Evolutionary conservation across 1,284 basidiomycete species (phyloP).

Genomic region (Trichosporon inkin): DNA sequence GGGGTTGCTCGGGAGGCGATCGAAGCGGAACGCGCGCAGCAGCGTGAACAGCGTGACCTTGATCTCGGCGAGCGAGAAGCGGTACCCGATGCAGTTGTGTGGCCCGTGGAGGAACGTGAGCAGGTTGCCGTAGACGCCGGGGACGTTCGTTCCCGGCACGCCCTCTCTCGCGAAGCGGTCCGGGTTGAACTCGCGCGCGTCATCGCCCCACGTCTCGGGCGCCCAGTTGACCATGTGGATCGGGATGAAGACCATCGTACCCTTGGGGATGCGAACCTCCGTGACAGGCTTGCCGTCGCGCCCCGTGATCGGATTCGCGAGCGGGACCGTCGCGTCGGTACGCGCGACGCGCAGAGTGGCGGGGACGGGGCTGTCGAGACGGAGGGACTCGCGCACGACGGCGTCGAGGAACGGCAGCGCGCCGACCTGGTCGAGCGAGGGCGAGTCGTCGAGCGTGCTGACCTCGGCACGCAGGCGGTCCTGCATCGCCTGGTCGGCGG

Average conservation of each 20-base stretch:
- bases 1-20: conserved; percentile 49
- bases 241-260: conserved; percentile 43
- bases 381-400: conserved; percentile 64
- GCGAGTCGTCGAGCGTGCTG: conserved; percentile 45
- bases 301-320: conserved; percentile 50
- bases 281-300: conserved; percentile 48
- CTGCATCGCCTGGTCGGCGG: conserved; percentile 58
- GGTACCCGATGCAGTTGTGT: conserved; percentile 67
- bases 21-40: conserved; percentile 58
- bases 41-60: conserved; percentile 61
- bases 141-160: conserved; percentile 52
- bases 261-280: conserved; percentile 37
- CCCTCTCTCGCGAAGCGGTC: conserved; percentile 26
- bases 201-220: conserved; percentile 62
- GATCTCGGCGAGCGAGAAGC: conserved; percentile 65
- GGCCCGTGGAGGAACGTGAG: conserved; percentile 67
- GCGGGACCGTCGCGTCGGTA: conserved; percentile 60
- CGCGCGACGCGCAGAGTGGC: conserved; percentile 61
- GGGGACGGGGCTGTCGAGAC: conserved; percentile 63
- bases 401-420: conserved; percentile 58
- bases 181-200: conserved; percentile 60
- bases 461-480: conserved; percentile 55
- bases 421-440: conserved; percentile 38
- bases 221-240: conserved; percentile 60
- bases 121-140: conserved; percentile 62